Base-by-base conservation (phyloP, 441 rosid species). In the Manihot esculenta region DNA sequence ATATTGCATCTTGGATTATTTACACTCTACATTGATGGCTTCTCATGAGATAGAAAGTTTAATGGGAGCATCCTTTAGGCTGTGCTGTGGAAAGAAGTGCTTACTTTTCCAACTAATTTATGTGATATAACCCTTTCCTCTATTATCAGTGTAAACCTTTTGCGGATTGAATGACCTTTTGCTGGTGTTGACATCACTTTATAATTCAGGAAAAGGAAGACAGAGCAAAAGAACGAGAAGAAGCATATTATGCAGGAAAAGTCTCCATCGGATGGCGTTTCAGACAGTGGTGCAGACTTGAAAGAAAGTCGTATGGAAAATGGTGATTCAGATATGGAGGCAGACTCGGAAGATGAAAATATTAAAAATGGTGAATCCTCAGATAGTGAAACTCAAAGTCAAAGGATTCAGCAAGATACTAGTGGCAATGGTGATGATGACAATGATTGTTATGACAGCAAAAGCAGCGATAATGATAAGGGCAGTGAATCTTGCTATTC, bases 201-300 rank as follows among this genome's bases (percentile, higher is more conserved):
- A 35, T 60, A 48, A 11, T 76, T 78, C 84, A 86, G 93, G 79
- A 72, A 74, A 74, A 72, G 71, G 68, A 73, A 38, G 66, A 76
- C 51, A 5, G 79, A 76, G 56, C 74, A 23, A 54, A 68, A 44
- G 26, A 72, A 66, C 12, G 71, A 49, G 24, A 35, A 30, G 62
- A 73, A 69, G 49, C 84, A 72, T 20, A 10, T 26, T 47, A 30
- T 60, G 42, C 77, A 63, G 41, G 76, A 38, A 72, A 56, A 62
- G n/a, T 73, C 62, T 50, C 49, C 62, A 48, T 72, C 74, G 14
- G 42, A 56, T 62, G 77, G 74, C 59, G 80, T 23, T 14, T 71
- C 77, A 2, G 73, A 69, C 9, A 38, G 26, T 60, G 72, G 66
- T 26, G 50, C 56, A 33, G 77, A 68, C 45, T 76, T 62, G 27